Base-by-base conservation (phyloP, 1,284 basidiomycete species). In the Apiotrichum gamsii region DNA sequence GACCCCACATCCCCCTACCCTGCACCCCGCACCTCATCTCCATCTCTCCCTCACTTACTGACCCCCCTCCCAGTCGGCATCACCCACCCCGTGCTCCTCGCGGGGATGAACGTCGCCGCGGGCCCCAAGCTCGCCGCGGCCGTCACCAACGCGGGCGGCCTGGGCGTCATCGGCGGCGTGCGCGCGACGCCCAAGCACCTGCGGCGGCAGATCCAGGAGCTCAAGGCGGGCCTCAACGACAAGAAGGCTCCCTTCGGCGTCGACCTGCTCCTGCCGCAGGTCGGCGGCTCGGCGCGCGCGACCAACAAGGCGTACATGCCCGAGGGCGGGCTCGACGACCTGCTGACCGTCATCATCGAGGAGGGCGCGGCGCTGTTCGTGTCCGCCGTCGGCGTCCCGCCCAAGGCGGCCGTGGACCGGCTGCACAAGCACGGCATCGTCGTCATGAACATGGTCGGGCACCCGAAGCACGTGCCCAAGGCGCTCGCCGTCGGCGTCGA, bases 381-480 rank as follows among this genome's bases (percentile, higher is more conserved):
- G 43, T 90, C 83, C 55, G 89, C 74, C 13, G 70, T 75, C 39
- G 89, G 89, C 56, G 82, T 91, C 3, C 89, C 89, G 1, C 85
- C 89, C 5, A 80, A 79, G 59, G 76, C 79, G 53, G 82, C 78
- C 19, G 86, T 91, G 20, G 85, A 90, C 35, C 80, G 76, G 58
- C 76, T 91, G 30, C 89, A 91, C 75, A 73, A 79, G 57, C 84
- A 84, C 8, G 83, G 85, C 10, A 90, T 91, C 54, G 77, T 81
- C 25, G 77, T 90, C 51, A 87, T 89, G 85, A 91, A 91, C 64
- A 93, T 93, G 87, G 83, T 94, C 56, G 89, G 88, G 13, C 84
- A 87, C 68, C 86, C 86, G 5, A 90, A 88, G 70, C 89, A 91
- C 69, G 87, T 87, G 37, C 57, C 74, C 43, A 88, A 89, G 68